Evolutionary conservation across 164 flowering plant species (phyloP), one percentile per base, ranked within the genome.

Genomic region (Piper longum): DNA sequence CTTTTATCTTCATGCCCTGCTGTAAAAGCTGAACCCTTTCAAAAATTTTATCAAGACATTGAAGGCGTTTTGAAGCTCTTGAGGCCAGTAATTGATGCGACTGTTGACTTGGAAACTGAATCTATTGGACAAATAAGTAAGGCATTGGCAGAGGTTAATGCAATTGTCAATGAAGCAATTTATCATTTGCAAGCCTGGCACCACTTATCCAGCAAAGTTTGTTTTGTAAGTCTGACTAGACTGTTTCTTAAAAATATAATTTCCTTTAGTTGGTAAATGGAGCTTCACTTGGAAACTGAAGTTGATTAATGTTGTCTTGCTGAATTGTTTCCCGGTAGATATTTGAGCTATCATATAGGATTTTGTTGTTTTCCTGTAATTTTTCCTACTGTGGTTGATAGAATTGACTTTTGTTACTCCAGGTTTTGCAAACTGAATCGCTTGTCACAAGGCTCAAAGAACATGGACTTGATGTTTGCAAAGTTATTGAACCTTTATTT

Each of bases 11-110:
- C 85, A 58, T 64, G 45, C 64, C 80, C 77, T 59, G 76, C 72
- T 73, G 64, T 77, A 65, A 76, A 73, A 6, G 70, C 63, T 9
- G 85, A 89, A 69, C 89, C 78, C 52, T 81, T 73, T 68, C 72
- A 63, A 69, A 80, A 71, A 74, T 87, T 84, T 69, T 81, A 79
- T 69, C 76, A 63, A 41, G 81, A 75, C 72, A 77, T 76, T 62
- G 95, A 82, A 70, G 93, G 86, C 64, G 72, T 83, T 59, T 61
- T 87, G 71, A 87, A 79, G 76, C 67, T 86, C 54, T 57, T 91
- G 69, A 81, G 73, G 81, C 85, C 91, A 6, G 69, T 89, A 42
- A 80, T 91, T 74, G 83, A 83, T 71, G 78, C 73, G 43, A 66
- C 82, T 68, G 67, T 77, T 63, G 82, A 83, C 66, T 75, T 83